Base-by-base conservation (phyloP, 306 rosid genomes). In the Prunus davidiana region DNA sequence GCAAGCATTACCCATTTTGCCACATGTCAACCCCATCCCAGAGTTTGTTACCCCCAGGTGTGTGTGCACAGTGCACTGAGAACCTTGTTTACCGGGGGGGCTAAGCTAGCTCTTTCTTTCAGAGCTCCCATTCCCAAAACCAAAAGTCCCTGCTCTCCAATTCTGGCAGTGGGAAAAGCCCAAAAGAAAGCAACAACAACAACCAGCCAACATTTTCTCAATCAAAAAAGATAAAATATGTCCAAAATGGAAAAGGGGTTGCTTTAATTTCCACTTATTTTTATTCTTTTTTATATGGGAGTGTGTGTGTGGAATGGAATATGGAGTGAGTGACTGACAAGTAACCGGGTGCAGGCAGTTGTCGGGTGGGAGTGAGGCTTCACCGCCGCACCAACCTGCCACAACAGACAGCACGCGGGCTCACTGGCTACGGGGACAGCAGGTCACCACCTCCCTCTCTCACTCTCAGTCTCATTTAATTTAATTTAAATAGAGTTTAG, bases 311-410 rank as follows among this genome's bases (percentile, higher is more conserved):
- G 41, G 76, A 72, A 11, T 52, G 32, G 34, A 38, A 7, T 28
- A 60, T 75, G 3, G 80, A 71, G 85, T 41, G 80, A 78, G 85
- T 74, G 79, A 86, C 85, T 93, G 96, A 84, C 91, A 89, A 71
- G 81, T 85, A 67, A 88, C 93, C 96, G 89, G 92, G 62, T 80
- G 88, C 97, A 90, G 92, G 82, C 77, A 68, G 81, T 27, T 89
- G 96, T 91, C 90, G 91, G 88, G 78, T 27, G 79, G 79, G 75
- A 74, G 76, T 13, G 87, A 46, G 78, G 77, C 43, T 68, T 56
- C 74, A 76, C 80, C 84, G 93, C 81, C 88, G 87, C 91, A 74
- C 72, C 69, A 72, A 71, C 77, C 89, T 84, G 92, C 66, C 82
- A 71, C 24, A 51, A 67, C 84, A 78, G 89, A 61, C 86, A 82